Conservation (phyloP, 306 rosid species). For the Lablab purpureus region DNA sequence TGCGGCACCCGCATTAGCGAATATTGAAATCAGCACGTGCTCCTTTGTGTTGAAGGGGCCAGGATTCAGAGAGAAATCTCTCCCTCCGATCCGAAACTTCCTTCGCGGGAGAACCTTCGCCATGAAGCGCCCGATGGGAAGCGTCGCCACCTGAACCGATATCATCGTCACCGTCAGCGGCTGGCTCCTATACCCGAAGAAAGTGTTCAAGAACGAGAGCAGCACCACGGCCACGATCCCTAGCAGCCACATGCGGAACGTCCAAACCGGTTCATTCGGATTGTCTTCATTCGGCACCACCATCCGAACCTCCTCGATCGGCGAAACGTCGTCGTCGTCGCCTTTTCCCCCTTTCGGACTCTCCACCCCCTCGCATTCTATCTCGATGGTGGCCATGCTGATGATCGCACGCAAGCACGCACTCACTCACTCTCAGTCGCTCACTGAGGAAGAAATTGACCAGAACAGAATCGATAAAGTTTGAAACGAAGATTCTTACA, state of each 20-base stretch:
- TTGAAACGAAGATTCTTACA: neutral
- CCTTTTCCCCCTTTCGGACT: neutral
- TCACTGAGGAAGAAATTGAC: neutral
- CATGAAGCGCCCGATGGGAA: slow-evolving; percentile 73
- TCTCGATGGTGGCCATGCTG: slow-evolving; percentile 17
- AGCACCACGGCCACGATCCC: slow-evolving; percentile 59
- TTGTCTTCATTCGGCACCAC: slow-evolving; percentile 67
- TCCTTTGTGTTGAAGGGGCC: slow-evolving; percentile 84
- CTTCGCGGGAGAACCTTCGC: slow-evolving; percentile 53
- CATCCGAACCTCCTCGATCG: slow-evolving; percentile 66
- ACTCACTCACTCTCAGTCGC: neutral
- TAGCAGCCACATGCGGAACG: slow-evolving; percentile 81
- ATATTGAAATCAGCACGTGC: slow-evolving; percentile 76
- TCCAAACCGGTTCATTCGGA: slow-evolving; percentile 68
- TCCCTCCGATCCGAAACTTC: slow-evolving; percentile 48
- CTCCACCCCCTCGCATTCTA: neutral
- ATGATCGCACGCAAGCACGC: neutral
- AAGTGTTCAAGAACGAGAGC: slow-evolving; percentile 71
- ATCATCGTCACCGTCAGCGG: slow-evolving; percentile 64
- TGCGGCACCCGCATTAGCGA: slow-evolving; percentile 70
- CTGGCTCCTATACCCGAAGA: slow-evolving; percentile 64
- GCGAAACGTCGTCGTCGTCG: slow-evolving; percentile 59
- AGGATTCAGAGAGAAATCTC: slow-evolving; percentile 61
- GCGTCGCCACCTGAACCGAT: slow-evolving; percentile 66
- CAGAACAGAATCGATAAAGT: neutral